Base-by-base conservation (phyloP, 2,329 filamentous ascomycete genomes). In the Penicillium crustosum region DNA sequence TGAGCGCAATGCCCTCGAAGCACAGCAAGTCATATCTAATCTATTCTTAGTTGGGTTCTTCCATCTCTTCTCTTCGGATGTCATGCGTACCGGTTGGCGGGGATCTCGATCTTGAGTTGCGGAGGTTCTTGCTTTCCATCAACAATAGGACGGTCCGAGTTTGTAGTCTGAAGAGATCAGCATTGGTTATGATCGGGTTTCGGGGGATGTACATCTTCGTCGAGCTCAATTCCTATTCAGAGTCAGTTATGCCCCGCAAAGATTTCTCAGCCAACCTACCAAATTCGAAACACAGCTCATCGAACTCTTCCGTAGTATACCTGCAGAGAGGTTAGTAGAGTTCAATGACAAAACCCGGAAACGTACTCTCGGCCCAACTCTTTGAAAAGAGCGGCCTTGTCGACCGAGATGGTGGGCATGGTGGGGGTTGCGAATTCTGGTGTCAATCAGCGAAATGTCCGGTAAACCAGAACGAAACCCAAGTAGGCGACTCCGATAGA, bases 241-340 rank as follows among this genome's bases (percentile, higher is more conserved):
- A 49, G 62, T 77, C 61, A 78, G 72, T 65, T 58, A 61, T 63
- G 56, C 65, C 68, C 68, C 64, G 64, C 64, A 52, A 21, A 57
- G 54, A 52, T 53, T 58, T 54, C 57, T 51, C 53, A 29, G 48
- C 29, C 58, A 53, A 73, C 76, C 63, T 75, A 80, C 93, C 93
- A 73, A 96, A 99, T 71, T 99, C 93, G 83, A 99, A 99, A 78
- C 94, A 97, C 68, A 99, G 83, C 73, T 96, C 90, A 77, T 99
- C 94, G 73, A 99, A 99, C 72, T 96, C 91, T 70, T 96, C 86
- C 63, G 91, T 94, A 55, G 93, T 96, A 77, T 90, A 93, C 66
- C 89, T 93, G 59, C 41, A 33, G 25, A 52, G 57, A 35, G 13
- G 42, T 53, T 8, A 53, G 29, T 25, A 27, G 3, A 36, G 17